These are phyloP conservation scores for Mucuna pruriens DNA, from an alignment of 306 rosid genomes.

Conservation along the genomic window DNA sequence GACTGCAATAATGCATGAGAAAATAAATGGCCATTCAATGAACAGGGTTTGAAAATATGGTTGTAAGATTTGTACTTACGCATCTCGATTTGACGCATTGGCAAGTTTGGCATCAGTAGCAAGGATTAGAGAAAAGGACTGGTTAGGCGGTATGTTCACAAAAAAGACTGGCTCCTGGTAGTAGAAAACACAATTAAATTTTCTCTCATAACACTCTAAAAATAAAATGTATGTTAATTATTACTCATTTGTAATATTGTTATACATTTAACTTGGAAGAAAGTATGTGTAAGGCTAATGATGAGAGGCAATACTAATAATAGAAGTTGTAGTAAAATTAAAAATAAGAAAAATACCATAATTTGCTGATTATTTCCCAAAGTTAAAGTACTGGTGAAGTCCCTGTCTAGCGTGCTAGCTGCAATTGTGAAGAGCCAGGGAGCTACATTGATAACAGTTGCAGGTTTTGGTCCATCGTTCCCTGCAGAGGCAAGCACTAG, in stretches of 20 bases:
- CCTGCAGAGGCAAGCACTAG: slow-evolving; percentile 63
- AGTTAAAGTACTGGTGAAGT: slow-evolving; percentile 52
- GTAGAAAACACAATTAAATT: neutral
- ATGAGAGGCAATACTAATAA: no score
- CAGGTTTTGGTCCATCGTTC: slow-evolving; percentile 58
- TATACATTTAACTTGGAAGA: no score
- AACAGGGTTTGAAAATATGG: neutral
- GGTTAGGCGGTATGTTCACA: slow-evolving; percentile 38
- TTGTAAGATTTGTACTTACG: slow-evolving; percentile 52
- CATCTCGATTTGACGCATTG: slow-evolving; percentile 17
- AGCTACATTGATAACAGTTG: slow-evolving; percentile 54
- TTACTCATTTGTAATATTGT: no score
- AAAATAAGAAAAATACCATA: slow-evolving; percentile 20
- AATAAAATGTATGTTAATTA: no score
- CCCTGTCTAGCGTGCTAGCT: slow-evolving; percentile 70
- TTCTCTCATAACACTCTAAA: no score
- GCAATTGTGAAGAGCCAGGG: slow-evolving; percentile 73
- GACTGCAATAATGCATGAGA: neutral
- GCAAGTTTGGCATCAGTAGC: slow-evolving; percentile 50
- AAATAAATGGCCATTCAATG: neutral
- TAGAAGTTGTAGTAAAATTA: neutral
- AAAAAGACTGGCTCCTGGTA: slow-evolving; percentile 64
- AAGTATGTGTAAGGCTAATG: no score
- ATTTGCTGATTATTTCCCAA: slow-evolving; percentile 44
- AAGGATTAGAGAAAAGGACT: slow-evolving; percentile 50